These are phyloP conservation scores for Didymella pomorum DNA, from an alignment of 2,329 filamentous ascomycete genomes.

Conservation along the genomic window DNA sequence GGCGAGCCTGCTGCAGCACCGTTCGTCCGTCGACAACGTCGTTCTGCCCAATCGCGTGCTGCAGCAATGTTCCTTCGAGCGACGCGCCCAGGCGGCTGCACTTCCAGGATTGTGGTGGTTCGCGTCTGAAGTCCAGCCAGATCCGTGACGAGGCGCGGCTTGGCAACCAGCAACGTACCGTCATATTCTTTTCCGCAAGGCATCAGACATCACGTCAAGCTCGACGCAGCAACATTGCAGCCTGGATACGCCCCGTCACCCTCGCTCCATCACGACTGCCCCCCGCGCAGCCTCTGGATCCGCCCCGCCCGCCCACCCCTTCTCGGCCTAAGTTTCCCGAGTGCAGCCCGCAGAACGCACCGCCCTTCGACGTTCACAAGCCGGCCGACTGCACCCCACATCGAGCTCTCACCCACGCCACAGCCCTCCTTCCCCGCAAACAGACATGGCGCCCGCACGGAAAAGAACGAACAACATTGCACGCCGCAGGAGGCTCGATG, in stretches of 20 bases:
- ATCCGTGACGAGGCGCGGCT: constrained; percentile 18
- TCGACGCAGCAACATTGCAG: constrained; percentile 26
- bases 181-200: constrained; percentile 50
- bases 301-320: constrained; percentile 26
- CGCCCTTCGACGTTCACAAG: constrained; percentile 17
- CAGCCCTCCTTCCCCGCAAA: constrained; percentile 25
- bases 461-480: constrained; percentile 48
- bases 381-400: constrained; percentile 18
- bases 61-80: not conserved
- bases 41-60: constrained; percentile 2
- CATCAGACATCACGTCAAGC: constrained; percentile 42
- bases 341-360: constrained; percentile 31
- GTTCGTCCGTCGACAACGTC: not conserved
- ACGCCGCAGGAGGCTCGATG: constrained; percentile 51
- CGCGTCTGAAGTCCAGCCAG: constrained; percentile 4
- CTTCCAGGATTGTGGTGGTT: constrained; percentile 21
- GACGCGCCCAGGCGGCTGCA: not conserved
- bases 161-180: constrained; percentile 33
- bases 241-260: constrained; percentile 27
- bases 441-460: constrained; percentile 49
- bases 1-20: not conserved
- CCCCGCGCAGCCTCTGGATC: constrained; percentile 30
- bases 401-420: constrained; percentile 27
- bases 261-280: constrained; percentile 40
- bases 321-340: constrained; percentile 26